phyloP scores from a whole-genome alignment of 495 filamentous ascomycete species.

The Evernia prunastri region DNA sequence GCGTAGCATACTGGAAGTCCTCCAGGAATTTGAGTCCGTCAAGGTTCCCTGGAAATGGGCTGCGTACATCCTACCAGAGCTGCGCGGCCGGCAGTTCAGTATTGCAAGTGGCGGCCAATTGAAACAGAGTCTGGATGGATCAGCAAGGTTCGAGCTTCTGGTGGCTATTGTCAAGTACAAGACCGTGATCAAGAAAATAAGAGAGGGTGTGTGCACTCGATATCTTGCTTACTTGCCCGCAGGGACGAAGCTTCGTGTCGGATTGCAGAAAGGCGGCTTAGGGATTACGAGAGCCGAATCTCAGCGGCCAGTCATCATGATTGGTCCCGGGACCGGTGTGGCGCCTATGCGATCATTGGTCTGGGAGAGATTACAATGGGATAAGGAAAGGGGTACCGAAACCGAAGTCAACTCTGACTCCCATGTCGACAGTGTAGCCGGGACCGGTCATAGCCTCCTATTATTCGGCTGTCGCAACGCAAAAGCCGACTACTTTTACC shows the following conservation, averaged over 20 bases:
- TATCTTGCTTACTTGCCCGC: slow-evolving; percentile 62
- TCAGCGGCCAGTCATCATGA: slow-evolving; percentile 60
- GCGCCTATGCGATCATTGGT: slow-evolving; percentile 80
- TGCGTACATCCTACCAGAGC: slow-evolving; percentile 62
- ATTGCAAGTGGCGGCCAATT: slow-evolving; percentile 67
- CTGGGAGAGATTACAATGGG: slow-evolving; percentile 51
- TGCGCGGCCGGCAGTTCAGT: slow-evolving; percentile 79
- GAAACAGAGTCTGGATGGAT: slow-evolving; percentile 35
- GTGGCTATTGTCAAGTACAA: slow-evolving; percentile 89
- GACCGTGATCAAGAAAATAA: slow-evolving; percentile 76
- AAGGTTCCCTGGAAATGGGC: slow-evolving; percentile 70
- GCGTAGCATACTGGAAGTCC: slow-evolving; percentile 81
- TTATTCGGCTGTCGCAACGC: slow-evolving; percentile 78
- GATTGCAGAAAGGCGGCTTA: slow-evolving; percentile 52
- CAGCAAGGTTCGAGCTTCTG: slow-evolving; percentile 62
- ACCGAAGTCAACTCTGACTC: slow-evolving; percentile 29
- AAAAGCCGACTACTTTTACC: slow-evolving; percentile 70
- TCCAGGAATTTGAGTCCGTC: slow-evolving; percentile 83
- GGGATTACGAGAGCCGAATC: slow-evolving; percentile 38
- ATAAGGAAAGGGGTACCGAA: slow-evolving; percentile 27
- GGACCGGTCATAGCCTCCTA: slow-evolving; percentile 41
- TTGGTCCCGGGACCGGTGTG: slow-evolving; percentile 86
- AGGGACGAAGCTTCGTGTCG: slow-evolving; percentile 52
- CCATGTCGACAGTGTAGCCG: slow-evolving; percentile 25
- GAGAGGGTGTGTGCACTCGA: slow-evolving; percentile 84